Conservation (phyloP, 805 yeast genomes). For the Sugiyamaella valdiviana region DNA sequence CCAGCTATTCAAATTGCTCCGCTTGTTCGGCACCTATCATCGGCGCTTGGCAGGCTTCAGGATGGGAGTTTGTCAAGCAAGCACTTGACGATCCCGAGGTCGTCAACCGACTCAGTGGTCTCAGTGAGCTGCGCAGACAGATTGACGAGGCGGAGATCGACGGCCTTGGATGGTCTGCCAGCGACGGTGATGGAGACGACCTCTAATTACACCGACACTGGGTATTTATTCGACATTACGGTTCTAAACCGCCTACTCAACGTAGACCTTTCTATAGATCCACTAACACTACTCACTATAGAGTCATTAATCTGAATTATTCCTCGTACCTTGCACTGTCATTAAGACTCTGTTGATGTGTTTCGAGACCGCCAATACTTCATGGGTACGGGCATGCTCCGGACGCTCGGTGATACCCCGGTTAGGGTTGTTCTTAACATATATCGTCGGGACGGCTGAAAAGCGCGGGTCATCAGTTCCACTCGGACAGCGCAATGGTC, state of each 20-base stretch:
- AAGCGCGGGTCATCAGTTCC: not conserved
- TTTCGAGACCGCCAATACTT: too few relatives aligned
- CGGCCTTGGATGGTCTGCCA: slow-evolving; percentile 34
- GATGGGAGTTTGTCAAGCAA: slow-evolving; percentile 75
- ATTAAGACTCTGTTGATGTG: too few relatives aligned
- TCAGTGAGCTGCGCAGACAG: slow-evolving; percentile 61
- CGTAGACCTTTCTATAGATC: not conserved
- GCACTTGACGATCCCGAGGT: slow-evolving; percentile 64
- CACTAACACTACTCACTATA: not conserved
- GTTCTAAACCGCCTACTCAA: too few relatives aligned
- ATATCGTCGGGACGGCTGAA: not conserved
- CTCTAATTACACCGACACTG: not conserved
- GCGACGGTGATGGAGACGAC: not conserved
- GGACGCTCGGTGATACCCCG: too few relatives aligned
- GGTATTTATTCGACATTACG: not conserved
- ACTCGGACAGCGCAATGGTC: slow-evolving; percentile 10
- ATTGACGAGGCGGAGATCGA: slow-evolving; percentile 53
- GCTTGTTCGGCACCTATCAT: slow-evolving; percentile 71
- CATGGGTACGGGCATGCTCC: too few relatives aligned
- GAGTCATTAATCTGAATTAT: not conserved
- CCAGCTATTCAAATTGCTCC: slow-evolving; percentile 72
- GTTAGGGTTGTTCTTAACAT: too few relatives aligned
- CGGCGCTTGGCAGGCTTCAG: slow-evolving; percentile 42
- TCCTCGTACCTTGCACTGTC: not conserved
- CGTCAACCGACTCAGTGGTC: slow-evolving; percentile 75